Evolutionary conservation across 2,329 filamentous ascomycete species (phyloP), one percentile per base, ranked within the genome.

Genomic region (Ceratocystis variospora): DNA sequence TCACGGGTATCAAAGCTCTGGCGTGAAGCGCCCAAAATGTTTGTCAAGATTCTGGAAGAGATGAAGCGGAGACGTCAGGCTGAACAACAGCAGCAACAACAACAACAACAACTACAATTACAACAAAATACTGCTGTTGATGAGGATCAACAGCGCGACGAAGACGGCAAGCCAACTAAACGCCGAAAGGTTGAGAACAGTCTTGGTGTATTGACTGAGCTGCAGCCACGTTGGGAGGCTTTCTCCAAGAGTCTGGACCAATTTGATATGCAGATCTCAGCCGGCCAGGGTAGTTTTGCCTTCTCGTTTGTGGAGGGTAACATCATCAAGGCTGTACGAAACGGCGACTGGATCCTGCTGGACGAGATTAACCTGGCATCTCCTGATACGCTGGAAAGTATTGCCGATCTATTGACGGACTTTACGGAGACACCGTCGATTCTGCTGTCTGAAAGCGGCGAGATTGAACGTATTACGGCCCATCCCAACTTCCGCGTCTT

Each of bases 321-420:
- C 71, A 88, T 99, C 69, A 88, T 99, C 67, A 95, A 95, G 76
- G 94, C 95, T n/a, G 86, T 93, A 28, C 83, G 93, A 50, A 96
- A 96, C 72, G 94, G 94, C 6, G 91, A 96, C 74, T 99, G 94
- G 94, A 88, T 99, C 33, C 81, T 99, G 19, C 81, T 97, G 31
- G 94, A 99, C 73, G 94, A 99, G 75, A 96, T 99, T 72, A 99
- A 99, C 73, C 78, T 99, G 69, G 94, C 94, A 5, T 93, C 93
- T 0, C 87, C 94, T 0, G 95, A 99, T 73, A 97, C 94, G 0
- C 78, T 99, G 3, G 94, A 99, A 75, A 92, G 91, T 69, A 89
- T 99, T 67, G 88, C 90, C 3, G 93, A 96, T 75, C 80, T 99
- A 7, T 79, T 99, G 64, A 86, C 87, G 64, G 89, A 89, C 6